phyloP scores from a whole-genome alignment of 2,329 filamentous ascomycete genomes.

The Diaporthe helianthi region DNA sequence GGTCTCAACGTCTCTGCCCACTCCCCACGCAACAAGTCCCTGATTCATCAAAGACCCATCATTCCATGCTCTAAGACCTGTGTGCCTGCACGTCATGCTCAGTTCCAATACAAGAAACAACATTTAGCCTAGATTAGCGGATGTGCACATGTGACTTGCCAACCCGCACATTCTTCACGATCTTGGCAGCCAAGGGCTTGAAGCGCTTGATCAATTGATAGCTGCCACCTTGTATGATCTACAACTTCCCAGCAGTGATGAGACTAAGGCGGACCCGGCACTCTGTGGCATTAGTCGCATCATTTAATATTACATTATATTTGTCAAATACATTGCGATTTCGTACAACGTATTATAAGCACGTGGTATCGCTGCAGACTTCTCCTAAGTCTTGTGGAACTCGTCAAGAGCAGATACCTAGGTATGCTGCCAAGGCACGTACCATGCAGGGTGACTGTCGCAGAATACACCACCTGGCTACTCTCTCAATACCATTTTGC shows the following conservation, averaged over 20 bases:
- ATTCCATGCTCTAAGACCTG: neutral
- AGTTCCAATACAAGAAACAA: neutral
- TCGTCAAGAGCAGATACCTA: neutral
- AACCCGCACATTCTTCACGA: neutral
- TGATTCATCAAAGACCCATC: neutral
- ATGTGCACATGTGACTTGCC: conserved; percentile 6
- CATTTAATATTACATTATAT: neutral
- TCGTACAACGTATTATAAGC: neutral
- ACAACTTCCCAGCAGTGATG: neutral
- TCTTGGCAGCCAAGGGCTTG: neutral
- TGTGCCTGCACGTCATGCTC: neutral
- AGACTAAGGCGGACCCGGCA: conserved; percentile 10
- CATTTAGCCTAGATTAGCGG: conserved; percentile 17
- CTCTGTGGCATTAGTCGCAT: neutral
- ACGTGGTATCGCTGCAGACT: neutral
- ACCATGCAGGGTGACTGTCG: neutral
- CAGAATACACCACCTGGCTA: neutral
- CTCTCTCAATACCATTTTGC: neutral
- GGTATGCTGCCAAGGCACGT: neutral
- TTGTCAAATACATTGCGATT: neutral
- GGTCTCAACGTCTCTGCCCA: neutral
- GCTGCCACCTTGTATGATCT: neutral
- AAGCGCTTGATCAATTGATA: too few relatives aligned
- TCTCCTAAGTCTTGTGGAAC: neutral
- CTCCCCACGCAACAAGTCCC: neutral